A percentile compares a stretch with the other conserved stretches of the same genome.
Conservation (phyloP, 371 early-diverging fungal genomes). For the Mortierella sp. region DNA sequence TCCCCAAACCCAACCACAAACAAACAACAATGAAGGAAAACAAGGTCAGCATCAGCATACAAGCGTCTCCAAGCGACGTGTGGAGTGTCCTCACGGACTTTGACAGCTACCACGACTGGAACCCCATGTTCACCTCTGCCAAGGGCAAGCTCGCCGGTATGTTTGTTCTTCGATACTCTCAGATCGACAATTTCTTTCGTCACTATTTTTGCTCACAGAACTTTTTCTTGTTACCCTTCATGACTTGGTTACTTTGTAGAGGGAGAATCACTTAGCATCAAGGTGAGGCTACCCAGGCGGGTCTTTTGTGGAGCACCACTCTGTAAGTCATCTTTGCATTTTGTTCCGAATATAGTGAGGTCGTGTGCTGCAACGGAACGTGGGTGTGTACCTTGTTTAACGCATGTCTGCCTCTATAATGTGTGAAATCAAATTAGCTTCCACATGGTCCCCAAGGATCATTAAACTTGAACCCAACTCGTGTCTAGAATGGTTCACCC, state of each 20-base stretch:
- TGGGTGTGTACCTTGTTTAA: not conserved
- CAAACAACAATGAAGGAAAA: conserved; percentile 30
- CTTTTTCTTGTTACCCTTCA: not conserved
- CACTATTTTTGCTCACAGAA: not conserved
- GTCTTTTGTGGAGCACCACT: conserved; percentile 50
- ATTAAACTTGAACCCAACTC: conserved; percentile 34
- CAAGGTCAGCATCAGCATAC: conserved; percentile 45
- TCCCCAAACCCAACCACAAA: not conserved
- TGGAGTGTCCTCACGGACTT: conserved; percentile 50
- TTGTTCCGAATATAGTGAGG: too few relatives aligned
- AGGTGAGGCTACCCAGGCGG: conserved; percentile 28
- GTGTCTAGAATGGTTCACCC: conserved; percentile 35
- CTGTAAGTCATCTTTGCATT: conserved; percentile 20
- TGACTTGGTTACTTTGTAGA: not conserved
- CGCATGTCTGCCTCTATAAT: too few relatives aligned
- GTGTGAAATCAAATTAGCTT: conserved; percentile 10
- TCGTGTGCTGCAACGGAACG: not conserved
- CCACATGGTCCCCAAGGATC: conserved; percentile 31
- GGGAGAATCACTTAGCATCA: conserved; percentile 32
- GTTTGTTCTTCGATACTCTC: not conserved
- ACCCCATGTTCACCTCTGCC: conserved; percentile 40
- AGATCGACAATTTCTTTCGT: not conserved
- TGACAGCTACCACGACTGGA: conserved; percentile 45
- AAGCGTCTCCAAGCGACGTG: conserved; percentile 34
- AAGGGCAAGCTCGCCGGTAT: conserved; percentile 41